Evolutionary conservation across 257 asterid genomes (phyloP).

Genomic region (Ophiorrhiza pumila): DNA sequence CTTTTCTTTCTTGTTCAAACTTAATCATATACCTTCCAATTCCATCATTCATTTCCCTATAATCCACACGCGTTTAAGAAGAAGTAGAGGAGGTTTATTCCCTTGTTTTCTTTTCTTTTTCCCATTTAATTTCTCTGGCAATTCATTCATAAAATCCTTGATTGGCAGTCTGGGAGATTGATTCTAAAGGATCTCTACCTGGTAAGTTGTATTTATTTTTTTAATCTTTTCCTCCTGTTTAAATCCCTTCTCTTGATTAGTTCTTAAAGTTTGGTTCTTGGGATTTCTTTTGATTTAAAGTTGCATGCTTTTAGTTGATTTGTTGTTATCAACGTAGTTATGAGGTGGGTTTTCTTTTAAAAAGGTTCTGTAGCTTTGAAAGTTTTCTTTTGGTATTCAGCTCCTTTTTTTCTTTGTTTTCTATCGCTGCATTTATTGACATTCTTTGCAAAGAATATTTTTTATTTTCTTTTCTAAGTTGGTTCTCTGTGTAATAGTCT

Average conservation of each 20-base stretch:
- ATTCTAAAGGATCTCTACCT: not conserved
- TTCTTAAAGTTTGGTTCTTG: not conserved
- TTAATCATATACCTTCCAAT: conserved; percentile 4
- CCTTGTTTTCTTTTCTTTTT: not conserved
- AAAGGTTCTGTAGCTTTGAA: not conserved
- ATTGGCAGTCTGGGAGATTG: not conserved
- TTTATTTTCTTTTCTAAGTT: not conserved
- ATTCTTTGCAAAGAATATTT: no score
- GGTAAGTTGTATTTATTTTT: not conserved
- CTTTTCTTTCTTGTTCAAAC: not conserved
- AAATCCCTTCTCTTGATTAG: not conserved
- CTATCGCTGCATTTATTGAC: no score
- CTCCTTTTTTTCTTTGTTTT: not conserved
- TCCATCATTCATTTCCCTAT: not conserved
- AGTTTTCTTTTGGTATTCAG: not conserved
- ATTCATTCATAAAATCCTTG: not conserved
- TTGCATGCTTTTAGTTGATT: conserved; percentile 2
- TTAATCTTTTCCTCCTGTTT: not conserved
- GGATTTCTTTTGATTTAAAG: not conserved
- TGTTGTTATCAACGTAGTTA: not conserved
- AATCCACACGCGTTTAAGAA: not conserved
- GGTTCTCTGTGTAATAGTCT: conserved; percentile 1
- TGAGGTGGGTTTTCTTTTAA: not conserved
- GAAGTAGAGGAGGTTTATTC: conserved; percentile 8
- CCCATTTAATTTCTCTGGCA: not conserved